phyloP scores from a whole-genome alignment of 2,329 filamentous ascomycete genomes.

The Pleomassaria siparia region DNA sequence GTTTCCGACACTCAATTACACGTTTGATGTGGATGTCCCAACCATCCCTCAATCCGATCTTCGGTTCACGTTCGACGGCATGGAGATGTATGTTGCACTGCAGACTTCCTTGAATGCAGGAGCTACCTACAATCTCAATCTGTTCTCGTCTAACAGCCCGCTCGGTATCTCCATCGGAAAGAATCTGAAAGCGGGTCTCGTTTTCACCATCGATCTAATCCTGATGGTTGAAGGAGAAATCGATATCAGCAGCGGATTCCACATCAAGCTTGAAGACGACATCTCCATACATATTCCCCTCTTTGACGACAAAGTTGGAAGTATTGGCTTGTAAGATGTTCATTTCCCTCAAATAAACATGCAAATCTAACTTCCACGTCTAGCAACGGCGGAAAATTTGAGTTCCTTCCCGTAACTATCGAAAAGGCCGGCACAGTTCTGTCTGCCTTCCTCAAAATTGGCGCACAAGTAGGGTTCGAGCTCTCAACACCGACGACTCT shows the following conservation, averaged over 20 bases:
- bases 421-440: slow-evolving; percentile 49
- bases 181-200: slow-evolving; percentile 48
- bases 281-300: slow-evolving; percentile 52
- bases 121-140: slow-evolving; percentile 51
- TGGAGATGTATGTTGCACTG: slow-evolving; percentile 57
- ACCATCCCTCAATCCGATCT: slow-evolving; percentile 49
- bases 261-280: slow-evolving; percentile 57
- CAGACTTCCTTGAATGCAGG: slow-evolving; percentile 47
- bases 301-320: slow-evolving; percentile 53
- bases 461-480: slow-evolving; percentile 47
- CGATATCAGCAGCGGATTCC: slow-evolving; percentile 57
- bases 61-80: slow-evolving; percentile 51
- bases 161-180: slow-evolving; percentile 47
- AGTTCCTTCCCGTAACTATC: slow-evolving; percentile 59
- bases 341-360: background rate
- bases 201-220: slow-evolving; percentile 57
- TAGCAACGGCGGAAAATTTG: slow-evolving; percentile 57
- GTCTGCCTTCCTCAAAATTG: slow-evolving; percentile 52
- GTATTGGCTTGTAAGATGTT: slow-evolving; percentile 53
- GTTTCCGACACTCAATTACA: slow-evolving; percentile 19
- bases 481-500: slow-evolving; percentile 6
- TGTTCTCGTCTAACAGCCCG: slow-evolving; percentile 51
- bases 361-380: background rate
- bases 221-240: slow-evolving; percentile 51
- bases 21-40: slow-evolving; percentile 45